Evolutionary conservation across 768 basidiomycete genomes (phyloP), one percentile per base, ranked within the genome.

Genomic region (Cystobasidium ongulense): DNA sequence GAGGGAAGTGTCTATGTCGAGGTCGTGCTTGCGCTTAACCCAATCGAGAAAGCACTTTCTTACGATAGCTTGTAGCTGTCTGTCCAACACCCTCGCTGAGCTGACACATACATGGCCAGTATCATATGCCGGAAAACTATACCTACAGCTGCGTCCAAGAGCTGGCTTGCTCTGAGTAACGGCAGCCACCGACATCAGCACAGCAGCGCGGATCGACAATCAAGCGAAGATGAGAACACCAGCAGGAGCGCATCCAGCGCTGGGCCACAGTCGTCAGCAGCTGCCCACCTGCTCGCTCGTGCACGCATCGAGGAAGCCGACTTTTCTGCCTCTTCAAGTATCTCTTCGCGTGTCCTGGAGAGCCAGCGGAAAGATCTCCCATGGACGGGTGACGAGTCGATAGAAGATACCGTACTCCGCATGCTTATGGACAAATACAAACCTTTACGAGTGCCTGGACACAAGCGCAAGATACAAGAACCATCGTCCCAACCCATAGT

Each of bases 401-500:
- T 59, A 27, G 57, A 59, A 31, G 57, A 59, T 59, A 35, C 73
- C 21, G 75, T 75, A 11, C 64, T 75, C 1, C 57, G 75, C 10
- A 72, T 72, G 75, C 61, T 75, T 1, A 50, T 64, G 31, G 72
- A 73, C 63, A 75, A 71, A 38, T 57, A 73, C 33, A 73, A 73
- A 50, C 72, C 75, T 5, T 29, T 75, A 38, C 70, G 75, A n/a
- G 74, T 75, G 1, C 53, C 74, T 27, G 75, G 75, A 31, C 53
- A 41, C 36, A 61, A 64, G 35, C 75, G 70, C 18, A 54, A 73
- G 63, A 66, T 75, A n/a, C 75, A 75, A 39, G 59, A 74, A 41
- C 75, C 75, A 23, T 39, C 72, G 8, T 27, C 36, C 36, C 41
- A 65, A 50, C 72, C 72, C 4, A 11, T 73, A 10, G 21, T 23